phyloP scores from a whole-genome alignment of 1,284 basidiomycete species.

The Pholiota adiposa region DNA sequence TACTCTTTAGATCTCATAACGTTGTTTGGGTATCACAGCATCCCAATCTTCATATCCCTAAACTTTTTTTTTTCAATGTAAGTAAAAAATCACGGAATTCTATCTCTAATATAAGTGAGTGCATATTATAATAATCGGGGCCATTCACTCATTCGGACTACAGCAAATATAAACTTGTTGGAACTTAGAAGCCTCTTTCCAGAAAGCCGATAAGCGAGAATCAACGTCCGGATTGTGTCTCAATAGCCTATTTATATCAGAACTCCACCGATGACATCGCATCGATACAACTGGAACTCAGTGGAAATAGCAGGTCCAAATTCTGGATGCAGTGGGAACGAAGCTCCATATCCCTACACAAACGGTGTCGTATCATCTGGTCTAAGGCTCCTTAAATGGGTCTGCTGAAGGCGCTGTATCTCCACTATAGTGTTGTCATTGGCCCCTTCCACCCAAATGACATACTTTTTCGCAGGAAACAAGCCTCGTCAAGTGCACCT shows the following conservation, averaged over 20 bases:
- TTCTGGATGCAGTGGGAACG: too few species aligned
- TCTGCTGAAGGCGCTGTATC: constrained; percentile 7
- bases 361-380: neutral
- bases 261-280: too few species aligned
- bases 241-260: too few species aligned
- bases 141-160: neutral
- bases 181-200: too few species aligned
- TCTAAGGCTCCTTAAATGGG: neutral
- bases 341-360: too few species aligned
- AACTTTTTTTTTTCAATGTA: neutral
- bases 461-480: constrained; percentile 12
- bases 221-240: too few species aligned
- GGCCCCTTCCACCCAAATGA: neutral
- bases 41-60: neutral
- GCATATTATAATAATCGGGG: neutral
- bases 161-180: neutral
- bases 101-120: neutral
- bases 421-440: constrained; percentile 1
- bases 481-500: neutral
- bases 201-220: too few species aligned
- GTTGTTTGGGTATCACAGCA: constrained; percentile 2
- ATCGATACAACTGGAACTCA: too few species aligned
- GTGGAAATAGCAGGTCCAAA: too few species aligned
- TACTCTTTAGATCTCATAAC: constrained; percentile 15
- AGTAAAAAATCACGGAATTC: neutral